Base-by-base conservation (phyloP, 208 protist species). In the Angomonas deanei region DNA sequence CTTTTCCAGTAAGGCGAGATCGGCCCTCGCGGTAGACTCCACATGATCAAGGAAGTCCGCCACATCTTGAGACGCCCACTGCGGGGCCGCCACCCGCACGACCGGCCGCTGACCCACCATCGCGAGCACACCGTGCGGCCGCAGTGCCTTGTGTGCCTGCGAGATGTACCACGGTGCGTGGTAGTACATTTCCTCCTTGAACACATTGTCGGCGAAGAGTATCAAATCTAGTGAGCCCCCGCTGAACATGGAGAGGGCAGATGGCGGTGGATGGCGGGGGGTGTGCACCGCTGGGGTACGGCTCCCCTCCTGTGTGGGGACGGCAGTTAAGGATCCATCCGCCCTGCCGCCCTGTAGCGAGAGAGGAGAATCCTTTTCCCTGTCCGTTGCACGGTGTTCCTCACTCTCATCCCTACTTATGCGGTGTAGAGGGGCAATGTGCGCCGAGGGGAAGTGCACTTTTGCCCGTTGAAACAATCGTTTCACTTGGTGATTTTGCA, bases 131-230 rank as follows among this genome's bases (percentile, higher is more conserved):
- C 88, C 88, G 66, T 94, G 82, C 0, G 82, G 76, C 6, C 72
- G 70, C 26, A 94, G 66, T 10, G 66, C 72, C 8, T 79, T 78
- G 65, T 92, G 81, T 3, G 85, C 88, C 15, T 80, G 64, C 13
- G 84, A 91, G 56, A 92, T 68, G 71, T 92, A 81, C 79, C 80
- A 91, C 55, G 88, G 84, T 3, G 80, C 77, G 55, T 92, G 75
- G 52, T 81, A 79, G 21, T 91, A 63, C 84, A 91, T 84, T 11
- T 92, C 84, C 1, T 80, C 66, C 2, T 68, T 76, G 66, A 94
- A 92, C 0, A 89, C 79, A 70, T 94, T 92, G 23, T 50, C 39
- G 1, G 80, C 72, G 42, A 89, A 78, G n/a, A 94, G 72, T 27
- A 94, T 64, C 26, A 92, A 49, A 62, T 94, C 88, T 10, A 91